These are phyloP conservation scores for Globisporangium heterothallicum DNA, from an alignment of 352 stramenopile species.

Conservation along the genomic window DNA sequence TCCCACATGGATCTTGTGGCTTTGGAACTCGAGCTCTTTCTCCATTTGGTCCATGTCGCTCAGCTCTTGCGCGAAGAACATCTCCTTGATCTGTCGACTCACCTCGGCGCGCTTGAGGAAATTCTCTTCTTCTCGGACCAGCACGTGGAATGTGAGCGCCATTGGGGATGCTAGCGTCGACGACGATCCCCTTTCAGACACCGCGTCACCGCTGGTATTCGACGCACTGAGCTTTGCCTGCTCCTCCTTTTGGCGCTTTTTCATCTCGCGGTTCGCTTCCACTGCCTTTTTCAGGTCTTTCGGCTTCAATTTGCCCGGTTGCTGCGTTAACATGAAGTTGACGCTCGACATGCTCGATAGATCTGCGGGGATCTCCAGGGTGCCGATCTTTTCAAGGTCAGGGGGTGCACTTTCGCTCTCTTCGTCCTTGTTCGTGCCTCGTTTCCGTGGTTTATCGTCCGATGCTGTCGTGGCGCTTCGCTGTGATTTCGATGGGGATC, in stretches of 20 bases:
- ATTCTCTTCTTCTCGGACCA: conserved; percentile 46
- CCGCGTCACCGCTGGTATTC: neutral
- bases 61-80: conserved; percentile 84
- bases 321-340: conserved; percentile 86
- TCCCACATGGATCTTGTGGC: conserved; percentile 61
- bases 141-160: conserved; percentile 42
- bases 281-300: conserved; percentile 89
- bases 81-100: conserved; percentile 64
- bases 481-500: neutral
- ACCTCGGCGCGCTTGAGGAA: conserved; percentile 31
- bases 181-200: conserved; percentile 1
- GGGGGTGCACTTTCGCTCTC: neutral
- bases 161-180: conserved; percentile 1
- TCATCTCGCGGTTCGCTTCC: conserved; percentile 61
- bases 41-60: conserved; percentile 64
- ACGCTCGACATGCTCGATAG: conserved; percentile 58
- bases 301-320: conserved; percentile 83
- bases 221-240: conserved; percentile 35
- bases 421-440: conserved; percentile 3
- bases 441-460: conserved; percentile 4
- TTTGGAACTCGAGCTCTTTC: conserved; percentile 83
- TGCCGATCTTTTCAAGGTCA: conserved; percentile 33
- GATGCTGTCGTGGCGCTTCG: neutral
- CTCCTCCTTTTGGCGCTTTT: conserved; percentile 58
- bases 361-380: conserved; percentile 59